These are phyloP conservation scores for Mycosphaerella sp. DNA, from an alignment of 2,329 filamentous ascomycete genomes.

Conservation along the genomic window DNA sequence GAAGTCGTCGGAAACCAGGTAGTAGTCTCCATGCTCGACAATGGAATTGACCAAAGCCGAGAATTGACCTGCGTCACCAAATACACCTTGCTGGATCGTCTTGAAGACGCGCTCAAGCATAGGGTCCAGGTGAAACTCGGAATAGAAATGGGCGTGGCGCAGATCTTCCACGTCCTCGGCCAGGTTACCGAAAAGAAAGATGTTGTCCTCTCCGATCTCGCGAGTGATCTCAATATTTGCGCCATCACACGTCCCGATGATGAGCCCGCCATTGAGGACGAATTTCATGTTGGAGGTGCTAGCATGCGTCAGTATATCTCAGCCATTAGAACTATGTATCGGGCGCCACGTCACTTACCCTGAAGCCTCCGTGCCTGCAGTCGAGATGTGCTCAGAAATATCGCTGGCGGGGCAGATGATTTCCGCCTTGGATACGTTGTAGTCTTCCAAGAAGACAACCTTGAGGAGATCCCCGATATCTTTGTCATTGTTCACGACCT, in stretches of 20 bases:
- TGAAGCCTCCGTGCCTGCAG: constrained; percentile 80
- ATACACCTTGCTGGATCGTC: constrained; percentile 69
- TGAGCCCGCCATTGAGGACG: constrained; percentile 90
- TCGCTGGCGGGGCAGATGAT: constrained; percentile 93
- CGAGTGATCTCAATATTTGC: constrained; percentile 92
- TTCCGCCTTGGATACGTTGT: constrained; percentile 99
- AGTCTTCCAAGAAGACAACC: constrained; percentile 95
- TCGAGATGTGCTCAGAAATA: constrained; percentile 97
- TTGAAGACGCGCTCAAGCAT: constrained; percentile 76
- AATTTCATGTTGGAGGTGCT: constrained; percentile 99
- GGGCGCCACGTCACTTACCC: constrained; percentile 34
- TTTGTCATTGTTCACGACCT: constrained; percentile 83
- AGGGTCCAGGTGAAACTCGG: constrained; percentile 67
- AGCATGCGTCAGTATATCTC: constrained; percentile 1
- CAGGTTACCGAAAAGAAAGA: constrained; percentile 96
- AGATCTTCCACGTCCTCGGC: constrained; percentile 96
- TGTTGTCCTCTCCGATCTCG: constrained; percentile 92
- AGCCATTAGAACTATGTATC: background rate
- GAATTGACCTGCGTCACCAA: constrained; percentile 74
- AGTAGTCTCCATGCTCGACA: constrained; percentile 91
- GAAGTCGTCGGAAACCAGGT: constrained; percentile 96
- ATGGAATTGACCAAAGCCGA: constrained; percentile 77
- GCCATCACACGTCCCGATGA: constrained; percentile 96
- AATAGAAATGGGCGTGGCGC: constrained; percentile 82
- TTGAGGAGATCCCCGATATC: constrained; percentile 93